Conservation (phyloP, 148 eudicot species). For the Cornus florida region DNA sequence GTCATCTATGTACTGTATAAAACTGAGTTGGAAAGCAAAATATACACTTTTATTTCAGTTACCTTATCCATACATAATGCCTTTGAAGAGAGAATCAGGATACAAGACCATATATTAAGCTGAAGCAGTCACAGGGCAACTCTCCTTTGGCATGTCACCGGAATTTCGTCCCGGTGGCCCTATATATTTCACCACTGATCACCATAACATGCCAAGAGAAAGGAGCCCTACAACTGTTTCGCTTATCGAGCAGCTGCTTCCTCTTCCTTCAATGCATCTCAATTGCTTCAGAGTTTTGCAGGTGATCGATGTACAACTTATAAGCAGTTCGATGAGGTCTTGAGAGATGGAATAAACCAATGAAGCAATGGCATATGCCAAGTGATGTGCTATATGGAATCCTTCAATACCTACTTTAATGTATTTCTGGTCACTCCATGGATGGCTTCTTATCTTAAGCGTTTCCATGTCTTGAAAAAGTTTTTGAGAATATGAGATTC, state of each 20-base stretch:
- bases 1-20: background rate
- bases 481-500: constrained; percentile 5
- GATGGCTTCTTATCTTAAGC: background rate
- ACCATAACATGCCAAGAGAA: constrained; percentile 38
- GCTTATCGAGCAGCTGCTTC: constrained; percentile 13
- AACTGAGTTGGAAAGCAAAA: background rate
- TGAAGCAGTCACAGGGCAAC: constrained; percentile 48
- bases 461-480: background rate
- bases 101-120: constrained; percentile 16
- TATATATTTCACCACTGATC: background rate
- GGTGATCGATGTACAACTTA: constrained; percentile 1
- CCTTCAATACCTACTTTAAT: constrained; percentile 8
- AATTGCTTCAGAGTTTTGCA: background rate
- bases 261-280: background rate
- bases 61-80: background rate
- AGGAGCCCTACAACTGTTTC: constrained; percentile 40
- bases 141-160: constrained; percentile 50
- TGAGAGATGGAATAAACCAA: constrained; percentile 18
- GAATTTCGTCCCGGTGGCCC: background rate
- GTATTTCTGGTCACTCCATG: background rate
- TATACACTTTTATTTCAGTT: background rate
- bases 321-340: background rate
- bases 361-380: constrained; percentile 24
- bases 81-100: background rate
- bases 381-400: background rate